A percentile compares a stretch with the other conserved stretches of the same genome.
Conservation (phyloP, 2,329 filamentous ascomycete genomes). For the Ampelomyces quisqualis region DNA sequence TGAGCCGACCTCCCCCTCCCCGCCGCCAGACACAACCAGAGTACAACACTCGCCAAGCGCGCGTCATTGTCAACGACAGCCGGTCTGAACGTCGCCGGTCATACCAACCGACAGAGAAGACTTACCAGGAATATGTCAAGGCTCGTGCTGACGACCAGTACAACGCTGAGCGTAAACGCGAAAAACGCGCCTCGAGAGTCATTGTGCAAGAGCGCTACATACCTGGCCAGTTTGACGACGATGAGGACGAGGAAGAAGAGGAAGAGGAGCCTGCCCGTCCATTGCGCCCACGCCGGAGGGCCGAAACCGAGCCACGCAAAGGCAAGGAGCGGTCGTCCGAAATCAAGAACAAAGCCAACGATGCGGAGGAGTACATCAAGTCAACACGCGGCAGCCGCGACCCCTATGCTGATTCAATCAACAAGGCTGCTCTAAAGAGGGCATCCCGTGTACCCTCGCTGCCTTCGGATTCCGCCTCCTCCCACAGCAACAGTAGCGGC, state of each 20-base stretch:
- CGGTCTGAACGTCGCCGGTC: slow-evolving; percentile 30
- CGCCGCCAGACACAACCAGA: slow-evolving; percentile 37
- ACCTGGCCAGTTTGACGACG: slow-evolving; percentile 16
- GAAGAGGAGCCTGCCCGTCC: slow-evolving; percentile 6
- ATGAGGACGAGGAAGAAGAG: slow-evolving; percentile 15
- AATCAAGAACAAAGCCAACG: slow-evolving; percentile 16
- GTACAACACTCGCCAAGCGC: slow-evolving; percentile 26
- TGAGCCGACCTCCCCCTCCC: slow-evolving; percentile 39
- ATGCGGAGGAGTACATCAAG: slow-evolving; percentile 36
- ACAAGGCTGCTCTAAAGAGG: slow-evolving; percentile 30
- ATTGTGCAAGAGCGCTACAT: slow-evolving; percentile 10
- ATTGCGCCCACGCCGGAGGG: slow-evolving; percentile 25
- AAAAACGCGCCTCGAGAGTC: slow-evolving; percentile 16
- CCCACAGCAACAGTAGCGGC: slow-evolving; percentile 29
- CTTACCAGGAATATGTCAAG: slow-evolving; percentile 13
- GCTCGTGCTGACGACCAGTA: slow-evolving; percentile 8
- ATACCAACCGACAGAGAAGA: slow-evolving; percentile 29
- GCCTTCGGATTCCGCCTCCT: slow-evolving; percentile 33
- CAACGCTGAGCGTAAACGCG: slow-evolving; percentile 11
- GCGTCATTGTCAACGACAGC: slow-evolving; percentile 32
- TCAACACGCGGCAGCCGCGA: slow-evolving; percentile 29
- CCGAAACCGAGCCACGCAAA: slow-evolving; percentile 23
- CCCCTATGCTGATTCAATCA: slow-evolving; percentile 29
- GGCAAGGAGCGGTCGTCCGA: slow-evolving; percentile 21
- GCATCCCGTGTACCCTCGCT: slow-evolving; percentile 28